phyloP scores from a whole-genome alignment of 495 filamentous ascomycete genomes.

The Bacidia gigantensis region DNA sequence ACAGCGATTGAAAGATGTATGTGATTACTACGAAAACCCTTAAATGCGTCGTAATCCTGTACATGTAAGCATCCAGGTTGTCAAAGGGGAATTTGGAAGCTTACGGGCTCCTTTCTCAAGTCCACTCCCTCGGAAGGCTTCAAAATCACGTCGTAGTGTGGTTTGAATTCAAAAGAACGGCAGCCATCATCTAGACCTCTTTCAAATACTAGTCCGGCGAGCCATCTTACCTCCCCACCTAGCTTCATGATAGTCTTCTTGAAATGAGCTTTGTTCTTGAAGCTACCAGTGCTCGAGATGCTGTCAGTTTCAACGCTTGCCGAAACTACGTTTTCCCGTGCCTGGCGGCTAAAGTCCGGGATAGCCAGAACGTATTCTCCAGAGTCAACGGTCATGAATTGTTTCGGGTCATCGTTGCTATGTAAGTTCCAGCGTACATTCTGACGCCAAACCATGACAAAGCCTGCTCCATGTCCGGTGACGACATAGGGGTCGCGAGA shows the following conservation, averaged over 20 bases:
- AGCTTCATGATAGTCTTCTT: slow-evolving; percentile 98
- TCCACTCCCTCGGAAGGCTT: slow-evolving; percentile 64
- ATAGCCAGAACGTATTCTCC: slow-evolving; percentile 88
- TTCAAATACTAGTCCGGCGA: slow-evolving; percentile 85
- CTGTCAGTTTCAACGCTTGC: slow-evolving; percentile 49
- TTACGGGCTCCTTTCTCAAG: slow-evolving; percentile 33
- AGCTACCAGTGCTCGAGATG: slow-evolving; percentile 46
- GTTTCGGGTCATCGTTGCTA: slow-evolving; percentile 67
- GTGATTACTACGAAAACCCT: slow-evolving; percentile 85
- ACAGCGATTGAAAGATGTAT: slow-evolving; percentile 90
- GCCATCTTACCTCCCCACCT: slow-evolving; percentile 83
- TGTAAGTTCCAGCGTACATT: slow-evolving; percentile 79
- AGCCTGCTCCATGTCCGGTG: slow-evolving; percentile 82
- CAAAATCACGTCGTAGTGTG: slow-evolving; percentile 82
- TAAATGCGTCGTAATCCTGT: slow-evolving; percentile 74
- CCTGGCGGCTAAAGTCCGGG: slow-evolving; percentile 84
- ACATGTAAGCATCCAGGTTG: slow-evolving; percentile 14
- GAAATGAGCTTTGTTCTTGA: slow-evolving; percentile 66
- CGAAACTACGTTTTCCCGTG: slow-evolving; percentile 36
- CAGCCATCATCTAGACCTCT: slow-evolving; percentile 49
- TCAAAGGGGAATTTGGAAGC: slow-evolving; percentile 15
- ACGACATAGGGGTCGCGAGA: slow-evolving; percentile 88
- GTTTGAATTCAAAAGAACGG: slow-evolving; percentile 74
- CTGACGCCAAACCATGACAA: slow-evolving; percentile 94
- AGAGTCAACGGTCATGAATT: slow-evolving; percentile 91